These are phyloP conservation scores for Apiospora koreana DNA, from an alignment of 2,329 filamentous ascomycete genomes.

Conservation along the genomic window DNA sequence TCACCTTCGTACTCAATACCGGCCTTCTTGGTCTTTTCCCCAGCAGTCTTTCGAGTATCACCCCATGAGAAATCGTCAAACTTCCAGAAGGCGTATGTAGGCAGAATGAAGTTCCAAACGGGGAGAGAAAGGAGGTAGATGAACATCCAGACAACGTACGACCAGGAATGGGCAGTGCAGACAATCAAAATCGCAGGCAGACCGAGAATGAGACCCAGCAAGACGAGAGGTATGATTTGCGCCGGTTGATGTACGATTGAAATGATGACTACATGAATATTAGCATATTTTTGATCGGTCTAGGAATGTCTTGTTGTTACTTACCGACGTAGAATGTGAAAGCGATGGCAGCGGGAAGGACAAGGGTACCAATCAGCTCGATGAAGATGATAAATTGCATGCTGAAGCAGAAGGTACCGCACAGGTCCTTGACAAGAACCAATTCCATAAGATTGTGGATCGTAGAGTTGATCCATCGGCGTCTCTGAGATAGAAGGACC, in stretches of 20 bases:
- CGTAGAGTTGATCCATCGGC: slow-evolving; percentile 99
- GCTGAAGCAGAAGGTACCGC: slow-evolving; percentile 98
- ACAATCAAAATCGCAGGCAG: slow-evolving; percentile 90
- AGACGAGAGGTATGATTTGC: slow-evolving; percentile 86
- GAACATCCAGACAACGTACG: slow-evolving; percentile 94
- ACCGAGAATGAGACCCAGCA: slow-evolving; percentile 88
- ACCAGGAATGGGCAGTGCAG: slow-evolving; percentile 87
- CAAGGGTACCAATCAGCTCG: slow-evolving; percentile 90
- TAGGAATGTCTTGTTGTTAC: slow-evolving; percentile 35
- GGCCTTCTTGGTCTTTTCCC: slow-evolving; percentile 84
- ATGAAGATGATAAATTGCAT: slow-evolving; percentile 99
- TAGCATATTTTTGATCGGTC: slow-evolving; percentile 17
- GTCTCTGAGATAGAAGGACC: slow-evolving; percentile 89
- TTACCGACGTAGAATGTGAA: slow-evolving; percentile 96
- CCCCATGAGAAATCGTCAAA: slow-evolving; percentile 99
- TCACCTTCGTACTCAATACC: slow-evolving; percentile 90
- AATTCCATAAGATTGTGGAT: slow-evolving; percentile 99
- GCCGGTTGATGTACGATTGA: slow-evolving; percentile 77
- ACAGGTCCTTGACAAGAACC: slow-evolving; percentile 90
- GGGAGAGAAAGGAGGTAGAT: slow-evolving; percentile 93
- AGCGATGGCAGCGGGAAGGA: slow-evolving; percentile 91
- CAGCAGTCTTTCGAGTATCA: slow-evolving; percentile 92
- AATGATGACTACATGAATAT: slow-evolving; percentile 66
- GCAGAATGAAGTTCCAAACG: slow-evolving; percentile 96
- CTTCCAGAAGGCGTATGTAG: slow-evolving; percentile 96